Evolutionary conservation across 1,284 basidiomycete species (phyloP).

Genomic region (Clitocybe nebularis): DNA sequence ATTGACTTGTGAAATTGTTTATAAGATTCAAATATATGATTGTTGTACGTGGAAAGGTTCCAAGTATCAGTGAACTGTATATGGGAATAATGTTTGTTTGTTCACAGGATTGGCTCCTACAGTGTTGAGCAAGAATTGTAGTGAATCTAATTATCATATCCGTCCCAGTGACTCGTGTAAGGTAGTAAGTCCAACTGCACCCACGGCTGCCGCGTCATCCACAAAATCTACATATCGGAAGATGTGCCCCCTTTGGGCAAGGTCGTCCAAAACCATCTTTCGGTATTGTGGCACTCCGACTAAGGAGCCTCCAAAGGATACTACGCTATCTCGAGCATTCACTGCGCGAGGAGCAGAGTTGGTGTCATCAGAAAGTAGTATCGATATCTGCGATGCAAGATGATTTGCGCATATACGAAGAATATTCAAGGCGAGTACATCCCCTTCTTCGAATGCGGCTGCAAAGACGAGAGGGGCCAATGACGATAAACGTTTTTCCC

Average conservation of each 20-base stretch:
- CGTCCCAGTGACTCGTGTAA: too few relatives aligned
- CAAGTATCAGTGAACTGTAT: neutral
- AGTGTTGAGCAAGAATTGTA: too few relatives aligned
- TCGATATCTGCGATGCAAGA: conserved; percentile 59
- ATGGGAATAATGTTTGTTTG: neutral
- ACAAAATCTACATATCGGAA: conserved; percentile 65
- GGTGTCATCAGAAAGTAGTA: conserved; percentile 42
- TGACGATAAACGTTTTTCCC: conserved; percentile 71
- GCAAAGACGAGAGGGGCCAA: conserved; percentile 71
- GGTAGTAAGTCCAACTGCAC: conserved; percentile 56
- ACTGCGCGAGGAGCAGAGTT: conserved; percentile 38
- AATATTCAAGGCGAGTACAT: conserved; percentile 57
- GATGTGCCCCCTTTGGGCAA: conserved; percentile 51
- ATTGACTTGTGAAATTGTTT: neutral
- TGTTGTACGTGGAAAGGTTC: neutral
- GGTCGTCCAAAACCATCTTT: conserved; percentile 53
- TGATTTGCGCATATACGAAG: conserved; percentile 45
- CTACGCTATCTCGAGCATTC: conserved; percentile 48
- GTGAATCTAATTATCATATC: too few relatives aligned
- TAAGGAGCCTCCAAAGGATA: conserved; percentile 75
- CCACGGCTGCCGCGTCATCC: conserved; percentile 60
- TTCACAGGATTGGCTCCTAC: too few relatives aligned
- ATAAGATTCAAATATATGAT: neutral
- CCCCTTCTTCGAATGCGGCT: conserved; percentile 61
- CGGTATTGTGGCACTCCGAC: conserved; percentile 58